Base-by-base conservation (phyloP, 306 rosid genomes). In the Sophora flavescens region DNA sequence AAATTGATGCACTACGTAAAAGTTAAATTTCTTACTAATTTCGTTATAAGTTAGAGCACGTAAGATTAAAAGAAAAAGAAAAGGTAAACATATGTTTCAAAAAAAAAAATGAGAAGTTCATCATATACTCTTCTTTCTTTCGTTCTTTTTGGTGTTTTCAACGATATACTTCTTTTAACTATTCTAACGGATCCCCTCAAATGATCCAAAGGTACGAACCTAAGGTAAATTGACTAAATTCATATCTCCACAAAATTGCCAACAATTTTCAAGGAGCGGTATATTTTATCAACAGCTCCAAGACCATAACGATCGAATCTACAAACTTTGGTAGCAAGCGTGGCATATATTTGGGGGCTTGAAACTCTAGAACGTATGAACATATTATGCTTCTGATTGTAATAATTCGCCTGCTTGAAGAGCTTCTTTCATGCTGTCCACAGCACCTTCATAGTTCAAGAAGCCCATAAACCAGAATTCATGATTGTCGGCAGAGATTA, bases 381-480 rank as follows among this genome's bases (percentile, higher is more conserved):
- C 74, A 68, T 66, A 74, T 57, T 73, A 70, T 81, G 84, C 81
- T 48, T 82, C 85, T 56, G 87, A 58, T 44, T 58, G 83, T 78
- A 76, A 53, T 64, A 64, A 68, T 83, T 63, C 78, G 54, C 70
- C 84, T 53, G 84, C 66, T 63, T 84, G 84, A 38, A 84, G 65
- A 78, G 91, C 90, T 62, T 84, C 89, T 78, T 69, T 84, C 72
- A 96, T 88, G 82, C 28, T 60, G 14, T 78, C 84, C 78, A 84
- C 82, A 45, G 98, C 97, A 63, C 79, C 88, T 0, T 83, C 92
- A 53, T 96, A 96, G 75, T 85, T 86, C 65, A 92, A 78, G 81
- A 96, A 96, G 6, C 97, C 99, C 99, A 91, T 89, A 52, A 96
- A 92, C 99, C 99, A 96, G 87, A 96, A 92, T 68, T 96, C 99